phyloP scores from a whole-genome alignment of 192 early-diverging fungal genomes.

The Coemansia sp. region DNA sequence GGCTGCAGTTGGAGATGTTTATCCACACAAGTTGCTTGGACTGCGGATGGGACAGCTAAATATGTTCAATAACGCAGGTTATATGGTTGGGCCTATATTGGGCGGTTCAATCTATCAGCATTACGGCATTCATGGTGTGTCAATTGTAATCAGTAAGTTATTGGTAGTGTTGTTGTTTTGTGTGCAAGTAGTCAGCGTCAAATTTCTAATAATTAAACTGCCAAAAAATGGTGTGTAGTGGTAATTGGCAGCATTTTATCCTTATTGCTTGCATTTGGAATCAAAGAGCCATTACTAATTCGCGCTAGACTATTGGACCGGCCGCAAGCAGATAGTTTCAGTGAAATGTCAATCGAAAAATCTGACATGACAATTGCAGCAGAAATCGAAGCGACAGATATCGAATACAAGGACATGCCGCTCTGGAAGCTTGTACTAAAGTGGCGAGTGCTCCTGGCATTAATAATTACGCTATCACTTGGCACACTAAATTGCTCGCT shows the following conservation, averaged over 20 bases:
- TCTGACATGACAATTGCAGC: not conserved
- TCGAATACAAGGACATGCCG: conserved; percentile 16
- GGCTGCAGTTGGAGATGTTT: conserved; percentile 35
- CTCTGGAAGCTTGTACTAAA: conserved; percentile 36
- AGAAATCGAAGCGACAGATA: not conserved
- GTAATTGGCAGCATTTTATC: conserved; percentile 15
- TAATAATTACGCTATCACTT: conserved; percentile 22
- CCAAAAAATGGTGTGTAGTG: conserved; percentile 21
- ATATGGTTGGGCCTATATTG: conserved; percentile 34
- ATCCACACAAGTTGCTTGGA: conserved; percentile 39
- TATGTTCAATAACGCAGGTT: conserved; percentile 29
- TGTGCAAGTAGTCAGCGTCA: not conserved
- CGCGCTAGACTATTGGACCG: conserved; percentile 12
- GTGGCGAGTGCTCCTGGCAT: conserved; percentile 44
- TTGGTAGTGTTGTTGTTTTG: too few species aligned
- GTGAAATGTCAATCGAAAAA: not conserved
- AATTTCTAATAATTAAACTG: too few species aligned
- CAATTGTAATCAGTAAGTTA: conserved; percentile 33
- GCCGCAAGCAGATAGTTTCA: not conserved
- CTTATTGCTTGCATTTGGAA: conserved; percentile 18
- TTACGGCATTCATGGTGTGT: conserved; percentile 33
- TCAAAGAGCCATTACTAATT: conserved; percentile 33
- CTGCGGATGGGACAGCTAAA: conserved; percentile 37
- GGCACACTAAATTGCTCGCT: conserved; percentile 33
- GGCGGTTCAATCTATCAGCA: conserved; percentile 37